Base-by-base conservation (phyloP, 768 basidiomycete genomes). In the Trametes punicea region DNA sequence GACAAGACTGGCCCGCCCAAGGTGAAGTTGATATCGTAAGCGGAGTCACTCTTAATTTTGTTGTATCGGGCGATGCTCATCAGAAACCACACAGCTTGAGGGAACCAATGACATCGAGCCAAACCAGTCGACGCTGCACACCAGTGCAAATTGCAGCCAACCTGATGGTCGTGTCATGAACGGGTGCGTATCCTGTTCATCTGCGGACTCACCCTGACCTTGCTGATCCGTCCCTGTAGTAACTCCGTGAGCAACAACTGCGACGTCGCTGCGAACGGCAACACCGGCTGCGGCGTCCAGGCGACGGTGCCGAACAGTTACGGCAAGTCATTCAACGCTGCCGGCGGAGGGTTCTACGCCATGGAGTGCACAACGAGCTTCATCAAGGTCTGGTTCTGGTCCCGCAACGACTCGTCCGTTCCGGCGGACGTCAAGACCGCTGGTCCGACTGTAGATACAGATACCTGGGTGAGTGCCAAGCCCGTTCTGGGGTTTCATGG, bases 331-430 rank as follows among this genome's bases (percentile, higher is more conserved):
- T 82, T 88, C 70, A 87, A 88, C 64, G 57, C 48, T 36, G 74
- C 74, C 36, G 84, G 84, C 6, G 86, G 85, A 20, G 85, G 85
- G 59, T 85, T 80, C 81, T 85, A 67, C 34, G 86, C 84, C 0
- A 73, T 86, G 64, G 83, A 87, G 65, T 77, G 85, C 31, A 84
- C 84, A 0, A 59, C 68, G 21, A 63, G 65, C 4, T 81, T 75
- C 65, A 81, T 89, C 65, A 85, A 83, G 58, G 74, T 88, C 44
- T 90, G 83, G 81, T 89, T 87, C 71, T 90, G 85, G 84, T 74
- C 83, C 0, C 75, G 84, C 39, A 71, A 69, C 45, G 74, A 68
- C 44, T 69, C 64, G 13, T 63, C 62, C 31, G 71, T 81, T 23
- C 84, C 83, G 1, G 60, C 67, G 7, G 83, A 80, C 59, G 74